phyloP scores from a whole-genome alignment of 129 eudicot genomes.

The carrot (Daucus carota) region DH1_v3.0 NC_030388.2:12798501-12799000 shows the following conservation, averaged over 20 bases:
- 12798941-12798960: conserved; percentile 11
- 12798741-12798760: not conserved
- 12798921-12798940: conserved; percentile 28
- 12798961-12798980: not conserved
- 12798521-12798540: not conserved
- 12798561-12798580: no score
- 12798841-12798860: conserved; percentile 67
- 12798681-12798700: not conserved
- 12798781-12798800: not conserved
- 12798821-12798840: conserved; percentile 54
- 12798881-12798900: conserved; percentile 13
- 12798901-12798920: conserved; percentile 43
- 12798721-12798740: not conserved
- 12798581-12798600: not conserved
- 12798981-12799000: no score
- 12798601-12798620: not conserved
- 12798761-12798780: not conserved
- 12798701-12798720: not conserved
- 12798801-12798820: conserved; percentile 38
- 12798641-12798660: not conserved
- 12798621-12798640: not conserved
- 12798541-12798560: not conserved
- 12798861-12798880: conserved; percentile 58
- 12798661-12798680: not conserved
- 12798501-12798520: not conserved